Conservation (phyloP, 768 basidiomycete species). For the Rhodocollybia butyracea region DNA sequence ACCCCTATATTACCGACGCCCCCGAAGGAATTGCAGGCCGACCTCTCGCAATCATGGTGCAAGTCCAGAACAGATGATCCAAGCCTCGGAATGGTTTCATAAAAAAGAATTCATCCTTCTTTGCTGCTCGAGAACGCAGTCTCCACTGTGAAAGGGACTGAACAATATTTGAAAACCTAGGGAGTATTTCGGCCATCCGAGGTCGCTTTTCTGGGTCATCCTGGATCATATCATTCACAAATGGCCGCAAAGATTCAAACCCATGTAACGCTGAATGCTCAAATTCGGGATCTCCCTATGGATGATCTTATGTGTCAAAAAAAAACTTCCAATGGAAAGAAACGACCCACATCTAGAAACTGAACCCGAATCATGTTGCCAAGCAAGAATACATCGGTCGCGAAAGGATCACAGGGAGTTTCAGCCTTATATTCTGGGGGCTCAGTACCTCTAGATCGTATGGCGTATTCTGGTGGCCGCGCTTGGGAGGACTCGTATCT, state of each 20-base stretch:
- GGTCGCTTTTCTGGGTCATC: neutral
- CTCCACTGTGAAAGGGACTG: neutral
- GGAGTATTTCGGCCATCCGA: neutral
- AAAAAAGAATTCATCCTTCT: neutral
- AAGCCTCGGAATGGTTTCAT: neutral
- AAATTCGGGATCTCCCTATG: neutral
- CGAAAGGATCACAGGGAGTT: too few species aligned
- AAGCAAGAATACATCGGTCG: too few species aligned
- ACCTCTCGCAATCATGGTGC: too few species aligned
- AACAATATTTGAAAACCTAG: neutral
- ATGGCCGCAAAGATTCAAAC: too few species aligned
- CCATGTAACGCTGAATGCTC: too few species aligned
- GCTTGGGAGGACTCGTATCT: conserved; percentile 19
- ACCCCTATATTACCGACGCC: too few species aligned
- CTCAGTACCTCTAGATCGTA: too few species aligned
- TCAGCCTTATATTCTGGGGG: too few species aligned
- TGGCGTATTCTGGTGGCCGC: conserved; percentile 14
- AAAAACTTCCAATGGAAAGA: too few species aligned
- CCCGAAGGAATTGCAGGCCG: neutral
- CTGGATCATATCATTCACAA: too few species aligned
- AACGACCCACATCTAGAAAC: too few species aligned
- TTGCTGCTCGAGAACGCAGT: neutral
- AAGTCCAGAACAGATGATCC: neutral
- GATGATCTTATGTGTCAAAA: neutral
- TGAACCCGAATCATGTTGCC: too few species aligned